Conservation (phyloP, 805 yeast species). For the Dipodascopsis tothii region DNA sequence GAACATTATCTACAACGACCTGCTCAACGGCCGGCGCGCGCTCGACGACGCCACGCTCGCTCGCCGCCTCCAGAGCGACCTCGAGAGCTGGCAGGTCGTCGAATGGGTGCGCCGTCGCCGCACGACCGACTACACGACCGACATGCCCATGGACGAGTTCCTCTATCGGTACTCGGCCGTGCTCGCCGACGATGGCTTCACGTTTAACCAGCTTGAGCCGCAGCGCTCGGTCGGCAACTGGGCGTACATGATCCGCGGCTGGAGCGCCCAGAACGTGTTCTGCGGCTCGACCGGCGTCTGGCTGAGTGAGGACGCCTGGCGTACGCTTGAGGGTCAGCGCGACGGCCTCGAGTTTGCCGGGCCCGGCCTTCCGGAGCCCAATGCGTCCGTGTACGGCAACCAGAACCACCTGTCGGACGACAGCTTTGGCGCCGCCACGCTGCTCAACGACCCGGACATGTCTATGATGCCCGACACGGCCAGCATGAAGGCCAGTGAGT, state of each 20-base stretch:
- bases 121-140: conserved; percentile 34
- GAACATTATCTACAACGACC: conserved; percentile 31
- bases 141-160: conserved; percentile 35
- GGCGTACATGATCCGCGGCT: conserved; percentile 32
- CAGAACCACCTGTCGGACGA: background rate
- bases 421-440: no score
- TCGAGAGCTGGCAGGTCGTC: conserved; percentile 28
- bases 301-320: conserved; percentile 35
- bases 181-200: conserved; percentile 25
- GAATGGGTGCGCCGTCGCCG: conserved; percentile 36
- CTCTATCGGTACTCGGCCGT: conserved; percentile 30
- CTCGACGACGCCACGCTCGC: no score
- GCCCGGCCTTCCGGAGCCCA: no score
- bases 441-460: no score
- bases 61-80: conserved; percentile 24
- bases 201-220: background rate
- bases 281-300: conserved; percentile 34
- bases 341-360: conserved; percentile 19
- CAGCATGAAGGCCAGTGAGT: no score
- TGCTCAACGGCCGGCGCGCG: no score
- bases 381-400: no score
- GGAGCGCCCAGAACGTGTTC: conserved; percentile 32
- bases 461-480: no score
- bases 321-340: conserved; percentile 30
- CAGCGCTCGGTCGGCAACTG: conserved; percentile 29